Evolutionary conservation across 2,329 filamentous ascomycete species (phyloP).

Genomic region (Mycosphaerella sp.): DNA sequence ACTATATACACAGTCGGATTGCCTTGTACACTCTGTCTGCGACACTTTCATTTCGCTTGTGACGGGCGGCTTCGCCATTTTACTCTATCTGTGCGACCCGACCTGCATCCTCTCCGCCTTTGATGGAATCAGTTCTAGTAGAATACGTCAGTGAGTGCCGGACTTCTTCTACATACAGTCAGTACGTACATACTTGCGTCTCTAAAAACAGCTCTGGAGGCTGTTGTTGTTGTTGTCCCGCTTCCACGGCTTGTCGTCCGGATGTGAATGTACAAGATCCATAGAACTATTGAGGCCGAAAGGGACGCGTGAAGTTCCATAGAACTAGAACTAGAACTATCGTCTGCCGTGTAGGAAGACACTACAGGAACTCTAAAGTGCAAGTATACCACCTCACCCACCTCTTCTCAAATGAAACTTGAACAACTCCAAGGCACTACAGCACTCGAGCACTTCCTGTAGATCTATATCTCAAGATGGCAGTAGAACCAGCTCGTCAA

Average conservation of each 20-base stretch:
- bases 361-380: background rate
- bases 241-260: too few species aligned
- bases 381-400: too few species aligned
- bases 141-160: background rate
- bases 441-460: background rate
- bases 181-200: too few species aligned
- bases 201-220: too few species aligned
- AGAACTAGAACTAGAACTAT: too few species aligned
- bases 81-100: constrained; percentile 6
- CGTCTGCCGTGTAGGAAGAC: background rate
- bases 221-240: too few species aligned
- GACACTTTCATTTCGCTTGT: constrained; percentile 7
- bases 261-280: too few species aligned
- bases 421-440: background rate
- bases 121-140: too few species aligned
- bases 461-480: background rate
- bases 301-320: too few species aligned
- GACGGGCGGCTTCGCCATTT: background rate
- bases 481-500: constrained; percentile 5
- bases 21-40: background rate
- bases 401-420: background rate
- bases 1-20: background rate
- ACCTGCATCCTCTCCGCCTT: background rate
- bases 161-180: too few species aligned
- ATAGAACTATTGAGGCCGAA: too few species aligned